Evolutionary conservation across 768 basidiomycete genomes (phyloP), one percentile per base, ranked within the genome.

Genomic region (Serendipita sp.): DNA sequence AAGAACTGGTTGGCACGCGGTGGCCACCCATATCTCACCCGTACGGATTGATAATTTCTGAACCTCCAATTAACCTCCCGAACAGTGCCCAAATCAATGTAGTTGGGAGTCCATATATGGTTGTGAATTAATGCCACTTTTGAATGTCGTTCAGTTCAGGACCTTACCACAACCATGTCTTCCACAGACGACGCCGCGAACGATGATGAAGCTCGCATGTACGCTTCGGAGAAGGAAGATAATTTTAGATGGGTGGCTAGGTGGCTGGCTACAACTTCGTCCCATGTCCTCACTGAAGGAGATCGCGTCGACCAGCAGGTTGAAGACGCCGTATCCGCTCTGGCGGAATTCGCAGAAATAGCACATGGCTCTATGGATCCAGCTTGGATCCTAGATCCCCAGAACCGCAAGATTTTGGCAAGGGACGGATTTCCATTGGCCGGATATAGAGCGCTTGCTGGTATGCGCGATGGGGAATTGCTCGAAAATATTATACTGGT

Each of bases 211-310:
- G 56, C 11, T n/a, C 28, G 56, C 10, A 38, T 38, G 37, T 24
- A 24, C 28, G 16, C 13, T 37, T 60, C 35, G 24, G 83, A 84
- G 70, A 78, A 77, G 66, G 71, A 77, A 48, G 74, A 75, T 48
- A 84, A 85, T 70, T 85, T 85, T 68, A 79, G 83, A 15, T 79
- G 75, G 74, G 78, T 83, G 63, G 75, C 77, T 63, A 77, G 77
- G 69, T 54, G 82, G 3, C 68, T 81, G 2, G 80, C 81, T 7
- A 76, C 78, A 3, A 75, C 74, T 66, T 82, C 83, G 1, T 66
- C 73, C 0, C 73, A 78, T 67, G 71, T 72, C n/a, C 75, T 85
- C 13, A 76, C 76, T 2, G 68, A 60, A 11, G 13, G 41, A 41
- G 41, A 41, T 13, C 41, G 41, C 41, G 56, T 75, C 28, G 66